Base-by-base conservation (phyloP, 345 rosid species). In the Populus ilicifolia region DNA sequence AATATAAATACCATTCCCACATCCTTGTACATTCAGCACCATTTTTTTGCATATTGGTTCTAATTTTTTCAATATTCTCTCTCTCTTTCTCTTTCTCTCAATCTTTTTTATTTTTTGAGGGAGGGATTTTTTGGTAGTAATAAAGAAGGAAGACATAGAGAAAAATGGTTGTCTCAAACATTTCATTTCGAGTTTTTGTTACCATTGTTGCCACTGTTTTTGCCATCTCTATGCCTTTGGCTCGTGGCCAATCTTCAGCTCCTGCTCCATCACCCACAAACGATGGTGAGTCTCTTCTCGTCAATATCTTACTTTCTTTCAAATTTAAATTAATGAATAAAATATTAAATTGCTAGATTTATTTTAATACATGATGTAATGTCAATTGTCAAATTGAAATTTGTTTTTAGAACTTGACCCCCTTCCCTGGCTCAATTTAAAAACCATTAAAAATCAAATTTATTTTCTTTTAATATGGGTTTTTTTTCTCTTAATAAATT, bases 231-330 rank as follows among this genome's bases (percentile, higher is more conserved):
- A 1, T 74, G 63, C 82, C 82, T 27, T 23, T 69, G 74, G 82
- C 78, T 38, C 27, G 43, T 29, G 69, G 59, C 46, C 82, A 70
- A 41, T 52, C 69, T 59, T 30, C 67, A n/a, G 78, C 82, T 43
- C 70, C 82, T 33, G 75, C 82, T 74, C 82, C 79, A 16, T 61
- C 82, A 0, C 82, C 79, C 35, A 75, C 72, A 20, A 70, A 79
- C 75, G 82, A 80, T 23, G 79, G 79, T 79, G 39, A 43, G 52
- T 36, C 61, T 69, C 11, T 21, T 27, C 10, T n/a, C 2, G 5
- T 2, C 27, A 56, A 3, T 4, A 41, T 43, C 46, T 43, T 59
- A n/a, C 0, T 59, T 59, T 59, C 29, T n/a, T n/a, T 23, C 2
- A n/a, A 14, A 59, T 59, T 3, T n/a, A 59, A n/a, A 59, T 59